phyloP scores from a whole-genome alignment of 2,329 filamentous ascomycete species.

The Remersonia thermophila region DNA sequence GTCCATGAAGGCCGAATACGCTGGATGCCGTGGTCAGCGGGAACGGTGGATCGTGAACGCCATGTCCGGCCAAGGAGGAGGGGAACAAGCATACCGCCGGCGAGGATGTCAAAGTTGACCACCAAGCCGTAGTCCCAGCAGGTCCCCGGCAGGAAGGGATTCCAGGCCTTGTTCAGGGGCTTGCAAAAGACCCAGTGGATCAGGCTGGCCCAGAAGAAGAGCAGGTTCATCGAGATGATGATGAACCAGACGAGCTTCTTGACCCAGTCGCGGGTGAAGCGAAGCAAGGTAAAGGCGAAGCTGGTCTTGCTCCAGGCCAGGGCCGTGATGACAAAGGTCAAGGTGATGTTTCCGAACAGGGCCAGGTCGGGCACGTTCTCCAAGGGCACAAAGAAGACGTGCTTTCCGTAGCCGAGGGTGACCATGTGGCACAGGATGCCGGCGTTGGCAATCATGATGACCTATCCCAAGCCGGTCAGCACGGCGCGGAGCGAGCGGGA shows the following conservation, averaged over 20 bases:
- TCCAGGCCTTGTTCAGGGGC: conserved; percentile 19
- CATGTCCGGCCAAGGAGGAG: too few species aligned
- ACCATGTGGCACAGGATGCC: too few species aligned
- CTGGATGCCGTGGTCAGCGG: conserved; percentile 1
- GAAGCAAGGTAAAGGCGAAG: conserved; percentile 20
- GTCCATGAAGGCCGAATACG: conserved; percentile 18
- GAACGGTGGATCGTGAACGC: too few species aligned
- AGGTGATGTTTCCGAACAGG: too few species aligned
- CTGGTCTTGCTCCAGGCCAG: conserved; percentile 21
- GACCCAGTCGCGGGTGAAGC: conserved; percentile 14
- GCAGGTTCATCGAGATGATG: conserved; percentile 17
- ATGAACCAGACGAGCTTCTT: conserved; percentile 17
- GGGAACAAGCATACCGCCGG: conserved; percentile 9
- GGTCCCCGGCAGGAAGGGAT: conserved; percentile 12
- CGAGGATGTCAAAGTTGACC: conserved; percentile 20
- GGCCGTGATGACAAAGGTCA: too few species aligned
- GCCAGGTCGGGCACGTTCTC: too few species aligned
- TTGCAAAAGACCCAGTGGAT: conserved; percentile 20
- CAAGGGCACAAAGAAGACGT: too few species aligned
- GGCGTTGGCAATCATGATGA: too few species aligned
- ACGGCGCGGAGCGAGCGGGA: too few species aligned
- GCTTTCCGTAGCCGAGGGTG: too few species aligned
- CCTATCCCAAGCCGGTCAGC: too few species aligned
- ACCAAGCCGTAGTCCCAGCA: conserved; percentile 21
- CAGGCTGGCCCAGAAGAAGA: conserved; percentile 13